These are phyloP conservation scores for Talaromyces atroroseus DNA, from an alignment of 2,329 filamentous ascomycete species.

Conservation along the genomic window DNA sequence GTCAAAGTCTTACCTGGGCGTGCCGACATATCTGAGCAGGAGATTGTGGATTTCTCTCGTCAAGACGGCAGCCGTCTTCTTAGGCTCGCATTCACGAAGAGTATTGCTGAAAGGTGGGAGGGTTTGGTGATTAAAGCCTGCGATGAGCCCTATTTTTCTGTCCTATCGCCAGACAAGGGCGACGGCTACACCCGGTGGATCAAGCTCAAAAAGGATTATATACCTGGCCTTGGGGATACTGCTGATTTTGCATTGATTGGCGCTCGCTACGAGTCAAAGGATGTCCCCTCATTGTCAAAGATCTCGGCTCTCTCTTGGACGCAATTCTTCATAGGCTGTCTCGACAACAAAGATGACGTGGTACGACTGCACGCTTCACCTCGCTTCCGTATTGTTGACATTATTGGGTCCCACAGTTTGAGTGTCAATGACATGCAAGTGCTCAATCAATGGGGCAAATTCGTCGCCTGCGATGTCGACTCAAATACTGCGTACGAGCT, in stretches of 20 bases:
- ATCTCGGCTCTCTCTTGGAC: slow-evolving; percentile 63
- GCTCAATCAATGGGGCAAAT: slow-evolving; percentile 46
- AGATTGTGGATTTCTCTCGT: slow-evolving; percentile 61
- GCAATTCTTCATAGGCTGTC: slow-evolving; percentile 72
- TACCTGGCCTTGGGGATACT: slow-evolving; percentile 70
- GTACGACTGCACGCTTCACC: slow-evolving; percentile 48
- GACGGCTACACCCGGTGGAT: slow-evolving; percentile 52
- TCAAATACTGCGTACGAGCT: slow-evolving; percentile 38
- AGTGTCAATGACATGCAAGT: slow-evolving; percentile 47
- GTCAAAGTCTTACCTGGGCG: slow-evolving; percentile 54
- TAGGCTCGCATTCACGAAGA: slow-evolving; percentile 60
- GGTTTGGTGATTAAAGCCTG: slow-evolving; percentile 73
- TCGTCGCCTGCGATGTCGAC: slow-evolving; percentile 37
- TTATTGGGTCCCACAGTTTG: slow-evolving; percentile 48
- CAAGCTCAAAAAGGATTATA: slow-evolving; percentile 85
- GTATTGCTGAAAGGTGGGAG: slow-evolving; percentile 63
- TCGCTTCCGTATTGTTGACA: slow-evolving; percentile 61
- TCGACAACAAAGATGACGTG: slow-evolving; percentile 61
- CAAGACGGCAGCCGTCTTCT: slow-evolving; percentile 50
- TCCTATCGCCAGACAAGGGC: slow-evolving; percentile 33
- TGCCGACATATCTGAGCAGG: slow-evolving; percentile 62
- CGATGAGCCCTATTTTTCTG: slow-evolving; percentile 69
- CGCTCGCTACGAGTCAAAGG: slow-evolving; percentile 62
- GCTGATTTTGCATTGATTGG: slow-evolving; percentile 79
- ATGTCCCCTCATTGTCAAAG: slow-evolving; percentile 50